Conservation (phyloP, 1,284 basidiomycete species). For the Hypsizygus ulmarius region DNA sequence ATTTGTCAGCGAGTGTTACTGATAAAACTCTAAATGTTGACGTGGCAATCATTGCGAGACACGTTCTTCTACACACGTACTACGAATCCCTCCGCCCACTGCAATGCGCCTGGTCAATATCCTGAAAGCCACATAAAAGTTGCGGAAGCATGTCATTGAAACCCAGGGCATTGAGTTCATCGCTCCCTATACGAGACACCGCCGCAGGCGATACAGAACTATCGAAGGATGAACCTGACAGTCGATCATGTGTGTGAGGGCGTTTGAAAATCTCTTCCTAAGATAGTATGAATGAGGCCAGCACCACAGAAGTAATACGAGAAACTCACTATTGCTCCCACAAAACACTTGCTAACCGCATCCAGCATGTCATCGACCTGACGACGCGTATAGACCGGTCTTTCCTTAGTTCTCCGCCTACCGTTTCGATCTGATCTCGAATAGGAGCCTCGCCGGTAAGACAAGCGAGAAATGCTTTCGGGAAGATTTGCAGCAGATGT, state of each 20-base stretch:
- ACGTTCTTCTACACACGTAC: no score
- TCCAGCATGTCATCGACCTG: conserved; percentile 33
- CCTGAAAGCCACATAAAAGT: no score
- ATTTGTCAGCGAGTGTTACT: background rate
- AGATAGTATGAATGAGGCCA: background rate
- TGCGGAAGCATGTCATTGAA: no score
- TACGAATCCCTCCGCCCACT: no score
- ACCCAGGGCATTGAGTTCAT: no score
- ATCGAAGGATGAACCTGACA: background rate
- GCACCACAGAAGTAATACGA: background rate
- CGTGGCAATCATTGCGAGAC: no score
- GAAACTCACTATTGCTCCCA: conserved; percentile 25
- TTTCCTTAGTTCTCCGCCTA: conserved; percentile 22
- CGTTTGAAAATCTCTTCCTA: conserved; percentile 12
- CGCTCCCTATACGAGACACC: no score
- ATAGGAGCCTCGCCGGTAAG: conserved; percentile 12
- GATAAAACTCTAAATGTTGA: no score
- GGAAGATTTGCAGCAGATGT: no score
- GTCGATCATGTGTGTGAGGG: background rate
- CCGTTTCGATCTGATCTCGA: conserved; percentile 4
- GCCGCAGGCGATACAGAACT: background rate
- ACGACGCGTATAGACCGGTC: conserved; percentile 28
- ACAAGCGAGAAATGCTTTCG: background rate
- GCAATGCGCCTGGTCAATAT: no score
- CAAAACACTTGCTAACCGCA: conserved; percentile 29